Base-by-base conservation (phyloP, 257 asterid species). In the Nemophila menziesii region DNA sequence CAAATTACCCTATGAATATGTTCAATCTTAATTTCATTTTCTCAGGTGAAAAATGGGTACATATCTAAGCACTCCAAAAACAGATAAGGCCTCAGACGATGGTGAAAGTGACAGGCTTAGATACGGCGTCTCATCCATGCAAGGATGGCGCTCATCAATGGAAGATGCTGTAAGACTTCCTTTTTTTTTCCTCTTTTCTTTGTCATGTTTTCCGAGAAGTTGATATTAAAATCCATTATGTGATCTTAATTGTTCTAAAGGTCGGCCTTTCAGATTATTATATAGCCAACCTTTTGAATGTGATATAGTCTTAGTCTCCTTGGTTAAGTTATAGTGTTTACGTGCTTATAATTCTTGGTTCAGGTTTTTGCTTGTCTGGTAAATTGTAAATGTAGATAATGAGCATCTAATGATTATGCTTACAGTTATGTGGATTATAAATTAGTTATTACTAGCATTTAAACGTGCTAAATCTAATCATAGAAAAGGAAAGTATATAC, bases 61-160 rank as follows among this genome's bases (percentile, higher is more conserved):
- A 57, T 87, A 82, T 74, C 67, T 87, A 18, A 82, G 95, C 76
- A 70, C 80, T 72, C 97, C 97, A 49, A 77, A 58, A 61, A 82
- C 85, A 22, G 95, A 75, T 43, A 87, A 87, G 74, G 36, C 49
- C 33, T 79, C 92, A 1, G 79, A 74, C 60, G 93, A 82, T 58
- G 92, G 95, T 49, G 97, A 79, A 69, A 82, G 75, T 49, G 73
- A 62, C 41, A 73, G 55, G 67, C 80, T 87, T 54, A 79, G 74
- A 44, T 87, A 70, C 62, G 97, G 95, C 33, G 43, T 79, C 61
- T 73, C 97, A 49, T 79, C 92, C 43, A 87, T 87, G 95, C 97
- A 87, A 70, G 97, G 95, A 17, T 87, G 95, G 97, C 82, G 97
- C 51, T 58, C 93, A 51, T 56, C 81, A 43, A 87, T 87, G 93